phyloP scores from a whole-genome alignment of 768 basidiomycete species.

The Suillus decipiens region DNA sequence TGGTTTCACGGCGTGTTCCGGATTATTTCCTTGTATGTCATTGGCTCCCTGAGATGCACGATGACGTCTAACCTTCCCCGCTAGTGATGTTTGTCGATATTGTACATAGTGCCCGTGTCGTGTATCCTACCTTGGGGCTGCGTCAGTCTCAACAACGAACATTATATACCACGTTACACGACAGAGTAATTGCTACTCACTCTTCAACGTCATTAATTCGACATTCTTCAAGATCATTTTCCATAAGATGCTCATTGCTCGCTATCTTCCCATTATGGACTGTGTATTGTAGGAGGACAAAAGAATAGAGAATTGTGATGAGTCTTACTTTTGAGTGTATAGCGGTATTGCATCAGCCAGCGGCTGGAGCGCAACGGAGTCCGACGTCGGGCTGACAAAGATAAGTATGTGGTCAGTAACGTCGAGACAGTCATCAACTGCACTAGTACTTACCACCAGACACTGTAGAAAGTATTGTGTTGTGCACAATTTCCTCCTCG shows the following conservation, averaged over 20 bases:
- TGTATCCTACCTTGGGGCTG: slow-evolving; percentile 22
- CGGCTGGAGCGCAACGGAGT: not conserved
- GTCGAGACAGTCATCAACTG: not conserved
- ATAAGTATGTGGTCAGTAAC: not conserved
- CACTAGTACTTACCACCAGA: not conserved
- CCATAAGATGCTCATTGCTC: slow-evolving; percentile 6
- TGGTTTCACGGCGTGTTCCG: slow-evolving; percentile 93
- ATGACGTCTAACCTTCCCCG: slow-evolving; percentile 2
- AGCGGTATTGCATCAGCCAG: not conserved
- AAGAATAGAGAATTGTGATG: slow-evolving; percentile 1
- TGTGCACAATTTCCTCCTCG: too few relatives aligned
- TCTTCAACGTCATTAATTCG: not conserved
- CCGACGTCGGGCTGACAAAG: not conserved
- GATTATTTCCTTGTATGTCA: slow-evolving; percentile 86
- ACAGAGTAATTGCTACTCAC: slow-evolving; percentile 17
- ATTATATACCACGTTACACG: slow-evolving; percentile 18
- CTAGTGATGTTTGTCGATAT: slow-evolving; percentile 23
- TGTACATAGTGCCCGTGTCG: slow-evolving; percentile 27
- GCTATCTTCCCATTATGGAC: not conserved
- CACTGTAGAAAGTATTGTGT: too few relatives aligned
- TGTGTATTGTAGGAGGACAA: slow-evolving; percentile 6
- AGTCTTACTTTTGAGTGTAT: not conserved
- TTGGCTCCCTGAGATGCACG: not conserved
- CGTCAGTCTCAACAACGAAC: slow-evolving; percentile 15
- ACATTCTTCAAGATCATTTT: slow-evolving; percentile 5